phyloP scores from a whole-genome alignment of 2,329 filamentous ascomycete genomes.

The Kalmusia sp. region DNA sequence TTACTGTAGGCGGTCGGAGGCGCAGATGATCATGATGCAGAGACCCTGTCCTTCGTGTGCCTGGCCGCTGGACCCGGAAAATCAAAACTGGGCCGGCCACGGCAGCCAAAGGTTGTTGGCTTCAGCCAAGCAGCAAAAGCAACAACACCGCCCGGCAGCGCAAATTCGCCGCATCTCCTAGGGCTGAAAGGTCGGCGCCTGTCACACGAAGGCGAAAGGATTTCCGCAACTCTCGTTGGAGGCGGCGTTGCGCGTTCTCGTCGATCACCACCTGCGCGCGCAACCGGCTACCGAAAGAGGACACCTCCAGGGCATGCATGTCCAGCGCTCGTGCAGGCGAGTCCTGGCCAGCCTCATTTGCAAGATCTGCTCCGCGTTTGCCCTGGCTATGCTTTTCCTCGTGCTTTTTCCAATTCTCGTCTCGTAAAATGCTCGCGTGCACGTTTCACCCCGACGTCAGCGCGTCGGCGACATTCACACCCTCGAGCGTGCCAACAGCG shows the following conservation, averaged over 20 bases:
- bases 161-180: neutral
- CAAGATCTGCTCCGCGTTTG: neutral
- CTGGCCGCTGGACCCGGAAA: neutral
- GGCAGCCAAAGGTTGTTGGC: constrained; percentile 1
- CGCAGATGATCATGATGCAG: neutral
- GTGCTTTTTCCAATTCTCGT: neutral
- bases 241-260: neutral
- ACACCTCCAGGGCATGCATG: neutral
- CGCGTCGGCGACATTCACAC: too few species aligned
- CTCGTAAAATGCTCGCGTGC: constrained; percentile 4
- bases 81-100: neutral
- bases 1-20: neutral
- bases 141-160: neutral
- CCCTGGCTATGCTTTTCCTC: neutral
- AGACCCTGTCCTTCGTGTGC: neutral
- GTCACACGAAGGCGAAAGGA: constrained; percentile 1
- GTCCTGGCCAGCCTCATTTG: constrained; percentile 1
- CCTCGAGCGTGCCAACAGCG: neutral
- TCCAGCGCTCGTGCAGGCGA: neutral
- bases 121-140: constrained; percentile 3
- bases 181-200: neutral
- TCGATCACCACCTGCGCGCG: constrained; percentile 5
- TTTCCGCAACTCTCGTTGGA: constrained; percentile 4
- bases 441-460: constrained; percentile 8
- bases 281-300: constrained; percentile 10